phyloP scores from a whole-genome alignment of 164 flowering plant genomes.

The Sextonia rubra region DNA sequence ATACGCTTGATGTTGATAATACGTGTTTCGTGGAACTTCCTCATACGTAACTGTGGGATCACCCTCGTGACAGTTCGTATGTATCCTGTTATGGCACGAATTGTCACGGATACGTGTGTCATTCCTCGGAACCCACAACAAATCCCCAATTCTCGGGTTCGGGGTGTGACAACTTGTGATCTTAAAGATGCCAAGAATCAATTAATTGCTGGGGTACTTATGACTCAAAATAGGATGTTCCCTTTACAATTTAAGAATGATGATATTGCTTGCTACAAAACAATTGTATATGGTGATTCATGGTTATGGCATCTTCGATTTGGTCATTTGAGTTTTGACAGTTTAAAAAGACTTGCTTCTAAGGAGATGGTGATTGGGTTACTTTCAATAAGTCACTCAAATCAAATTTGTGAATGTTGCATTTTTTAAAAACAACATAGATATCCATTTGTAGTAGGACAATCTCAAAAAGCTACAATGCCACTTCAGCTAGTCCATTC shows the following conservation, averaged over 20 bases:
- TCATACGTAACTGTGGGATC: too few relatives aligned
- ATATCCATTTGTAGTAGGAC: background rate
- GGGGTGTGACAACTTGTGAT: too few relatives aligned
- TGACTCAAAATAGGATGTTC: slow-evolving; percentile 9
- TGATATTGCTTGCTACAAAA: background rate
- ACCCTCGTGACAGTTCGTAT: too few relatives aligned
- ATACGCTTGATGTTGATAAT: too few relatives aligned
- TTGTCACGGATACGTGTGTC: too few relatives aligned
- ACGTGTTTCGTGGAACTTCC: too few relatives aligned
- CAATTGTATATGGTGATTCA: background rate
- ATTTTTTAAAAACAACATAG: slow-evolving; percentile 3
- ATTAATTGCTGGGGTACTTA: background rate
- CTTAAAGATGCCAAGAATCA: background rate
- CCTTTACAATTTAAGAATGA: slow-evolving; percentile 8
- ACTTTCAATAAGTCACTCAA: background rate
- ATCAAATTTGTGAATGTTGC: slow-evolving; percentile 1
- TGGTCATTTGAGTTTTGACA: slow-evolving; percentile 9
- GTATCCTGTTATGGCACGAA: too few relatives aligned
- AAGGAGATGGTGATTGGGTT: slow-evolving; percentile 6
- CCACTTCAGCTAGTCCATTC: slow-evolving; percentile 2
- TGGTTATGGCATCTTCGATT: slow-evolving; percentile 11
- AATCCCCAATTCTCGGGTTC: too few relatives aligned
- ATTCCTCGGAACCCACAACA: too few relatives aligned
- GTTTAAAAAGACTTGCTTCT: background rate
- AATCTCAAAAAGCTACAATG: background rate